Base-by-base conservation (phyloP, 2,329 filamentous ascomycete genomes). In the Teratosphaeria nubilosa region DNA sequence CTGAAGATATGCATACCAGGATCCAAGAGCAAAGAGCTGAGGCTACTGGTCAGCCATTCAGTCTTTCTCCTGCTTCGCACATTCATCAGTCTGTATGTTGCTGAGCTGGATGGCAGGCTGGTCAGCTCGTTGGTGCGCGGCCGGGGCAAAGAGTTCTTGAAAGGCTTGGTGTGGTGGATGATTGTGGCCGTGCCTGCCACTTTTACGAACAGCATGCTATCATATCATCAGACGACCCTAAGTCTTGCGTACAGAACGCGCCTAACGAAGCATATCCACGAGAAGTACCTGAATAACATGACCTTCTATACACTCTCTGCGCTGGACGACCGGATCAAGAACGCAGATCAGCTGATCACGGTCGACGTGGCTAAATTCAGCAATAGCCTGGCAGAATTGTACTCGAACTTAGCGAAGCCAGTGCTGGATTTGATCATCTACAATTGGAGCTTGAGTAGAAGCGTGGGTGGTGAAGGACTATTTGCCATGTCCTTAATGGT, bases 91-190 rank as follows among this genome's bases (percentile, higher is more conserved):
- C 73, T 99, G 67, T 95, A 96, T 73, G 94, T 99, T 24, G 94
- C 94, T 1, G 91, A 96, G 73, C 86, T 99, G 79, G 94, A 99
- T 74, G 94, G 94, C 52, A 86, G 86, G 60, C 83, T 99, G 60
- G 94, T 99, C 59, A 96, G 94, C 75, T 91, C 85, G 63, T 77
- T 99, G 58, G 91, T 99, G 52, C 86, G 91, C 73, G 94, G 94
- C 1, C 94, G 87, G 65, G 94, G 92, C 16, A 89, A 85, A 73
- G 91, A 95, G 64, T 99, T 99, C 65, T 70, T 97, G 66, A 85
- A 86, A 65, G 86, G 90, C 0, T 85, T 99, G 66, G 83, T 95
- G 5, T 96, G 92, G 91, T 99, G 94, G 94, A 99, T 99, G 94
- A 73, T 92, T 57, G 94, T 99, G 64, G 92, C 94, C 27, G 82